Percentiles rank a stretch among this genome's conserved stretches.
phyloP scores from a whole-genome alignment of 495 filamentous ascomycete genomes.

The Lophium mytilinum region DNA sequence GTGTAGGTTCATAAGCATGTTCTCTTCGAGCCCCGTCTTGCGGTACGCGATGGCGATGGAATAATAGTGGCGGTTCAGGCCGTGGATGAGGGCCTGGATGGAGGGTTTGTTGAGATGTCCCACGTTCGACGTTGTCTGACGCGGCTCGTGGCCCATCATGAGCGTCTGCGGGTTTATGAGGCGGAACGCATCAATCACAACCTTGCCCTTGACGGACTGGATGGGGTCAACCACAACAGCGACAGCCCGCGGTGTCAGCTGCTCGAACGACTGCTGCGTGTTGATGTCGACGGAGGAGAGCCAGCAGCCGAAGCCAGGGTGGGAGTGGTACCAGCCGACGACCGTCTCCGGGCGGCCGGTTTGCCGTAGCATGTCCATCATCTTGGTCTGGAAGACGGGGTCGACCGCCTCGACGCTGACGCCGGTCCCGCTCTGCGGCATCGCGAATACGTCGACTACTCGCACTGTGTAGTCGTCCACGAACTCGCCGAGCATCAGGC shows the following conservation, averaged over 20 bases:
- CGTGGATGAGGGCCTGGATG: conserved; percentile 98
- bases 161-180: conserved; percentile 98
- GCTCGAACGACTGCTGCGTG: conserved; percentile 98
- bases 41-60: conserved; percentile 97
- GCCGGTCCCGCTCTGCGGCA: conserved; percentile 98
- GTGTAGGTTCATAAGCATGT: conserved; percentile 99
- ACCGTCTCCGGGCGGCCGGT: conserved; percentile 93
- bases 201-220: conserved; percentile 98
- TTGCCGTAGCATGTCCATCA: conserved; percentile 99
- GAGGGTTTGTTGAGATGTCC: conserved; percentile 98
- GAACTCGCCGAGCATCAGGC: conserved; percentile 96
- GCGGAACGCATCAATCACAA: conserved; percentile 98
- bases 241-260: conserved; percentile 89
- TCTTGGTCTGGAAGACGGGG: conserved; percentile 96
- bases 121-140: conserved; percentile 94
- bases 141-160: conserved; percentile 96
- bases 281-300: conserved; percentile 98
- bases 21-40: conserved; percentile 96
- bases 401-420: conserved; percentile 98
- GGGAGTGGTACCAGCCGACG: conserved; percentile 98
- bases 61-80: conserved; percentile 97
- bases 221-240: conserved; percentile 98
- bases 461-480: conserved; percentile 98
- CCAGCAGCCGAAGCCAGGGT: conserved; percentile 99
- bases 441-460: conserved; percentile 96